phyloP scores from a whole-genome alignment of 1,139 yeast genomes.

The Debaryomyces sp. region DNA sequence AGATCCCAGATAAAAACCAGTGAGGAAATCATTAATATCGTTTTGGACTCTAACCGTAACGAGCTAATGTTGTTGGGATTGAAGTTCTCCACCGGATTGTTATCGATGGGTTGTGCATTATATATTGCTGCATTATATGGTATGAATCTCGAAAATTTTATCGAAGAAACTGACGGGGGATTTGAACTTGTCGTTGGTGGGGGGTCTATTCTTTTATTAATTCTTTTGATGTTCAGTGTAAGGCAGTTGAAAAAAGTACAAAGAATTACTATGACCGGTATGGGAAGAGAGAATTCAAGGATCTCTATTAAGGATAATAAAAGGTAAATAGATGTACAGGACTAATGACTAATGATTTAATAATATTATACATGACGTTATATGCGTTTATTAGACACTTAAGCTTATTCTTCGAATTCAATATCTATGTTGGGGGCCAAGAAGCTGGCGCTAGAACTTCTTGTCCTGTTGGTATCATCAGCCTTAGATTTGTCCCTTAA shows the following conservation, averaged over 20 bases:
- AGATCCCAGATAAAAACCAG: constrained; percentile 47
- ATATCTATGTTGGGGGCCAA: constrained; percentile 33
- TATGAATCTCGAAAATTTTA: constrained; percentile 43
- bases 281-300: constrained; percentile 11
- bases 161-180: constrained; percentile 38
- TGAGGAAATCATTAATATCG: constrained; percentile 49
- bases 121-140: constrained; percentile 49
- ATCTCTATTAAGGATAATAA: neutral
- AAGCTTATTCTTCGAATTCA: constrained; percentile 27
- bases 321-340: neutral
- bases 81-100: constrained; percentile 44
- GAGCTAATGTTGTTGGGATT: constrained; percentile 50
- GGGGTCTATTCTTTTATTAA: constrained; percentile 29
- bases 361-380: constrained; percentile 1
- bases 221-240: constrained; percentile 30
- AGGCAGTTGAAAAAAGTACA: constrained; percentile 36
- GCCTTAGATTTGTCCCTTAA: constrained; percentile 14
- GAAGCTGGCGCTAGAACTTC: constrained; percentile 30
- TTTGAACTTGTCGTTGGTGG: constrained; percentile 36
- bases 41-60: constrained; percentile 49
- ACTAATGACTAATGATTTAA: constrained; percentile 1
- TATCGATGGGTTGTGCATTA: constrained; percentile 43
- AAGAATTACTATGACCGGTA: constrained; percentile 46
- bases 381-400: neutral
- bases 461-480: constrained; percentile 1